Conservation (phyloP, 2,329 filamentous ascomycete species). For the Aspergillus carbonarius region DNA sequence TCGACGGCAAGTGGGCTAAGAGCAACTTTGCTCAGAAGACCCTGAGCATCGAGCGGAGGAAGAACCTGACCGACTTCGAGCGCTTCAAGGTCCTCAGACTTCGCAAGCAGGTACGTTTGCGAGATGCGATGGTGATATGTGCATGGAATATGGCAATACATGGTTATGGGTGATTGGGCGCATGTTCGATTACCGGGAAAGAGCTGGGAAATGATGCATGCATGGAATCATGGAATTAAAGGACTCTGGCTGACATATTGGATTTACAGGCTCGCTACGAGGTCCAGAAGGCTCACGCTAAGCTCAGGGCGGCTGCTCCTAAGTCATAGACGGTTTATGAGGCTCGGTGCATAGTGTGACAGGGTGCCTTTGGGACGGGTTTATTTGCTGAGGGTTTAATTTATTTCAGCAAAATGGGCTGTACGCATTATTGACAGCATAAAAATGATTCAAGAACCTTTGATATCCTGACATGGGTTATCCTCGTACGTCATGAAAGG, state of each 20-base stretch:
- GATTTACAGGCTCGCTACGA: slow-evolving; percentile 73
- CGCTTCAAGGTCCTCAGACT: slow-evolving; percentile 99
- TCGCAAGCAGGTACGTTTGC: slow-evolving; percentile 85
- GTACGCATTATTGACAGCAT: slow-evolving; percentile 44
- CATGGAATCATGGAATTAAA: neutral
- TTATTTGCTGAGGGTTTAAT: slow-evolving; percentile 37
- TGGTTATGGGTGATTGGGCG: neutral
- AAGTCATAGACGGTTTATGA: slow-evolving; percentile 52
- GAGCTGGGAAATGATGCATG: neutral
- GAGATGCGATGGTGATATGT: slow-evolving; percentile 4
- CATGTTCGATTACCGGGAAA: neutral
- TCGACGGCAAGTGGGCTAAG: slow-evolving; percentile 90
- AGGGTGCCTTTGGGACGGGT: slow-evolving; percentile 41
- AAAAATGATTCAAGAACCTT: slow-evolving; percentile 44
- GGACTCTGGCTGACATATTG: slow-evolving; percentile 18
- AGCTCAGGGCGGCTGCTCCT: slow-evolving; percentile 80
- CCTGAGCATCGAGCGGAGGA: slow-evolving; percentile 79
- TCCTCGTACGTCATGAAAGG: slow-evolving; percentile 21
- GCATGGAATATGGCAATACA: neutral
- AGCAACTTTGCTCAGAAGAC: slow-evolving; percentile 94
- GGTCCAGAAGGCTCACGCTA: slow-evolving; percentile 93
- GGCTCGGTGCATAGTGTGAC: slow-evolving; percentile 45
- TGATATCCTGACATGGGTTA: slow-evolving; percentile 36
- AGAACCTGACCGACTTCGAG: slow-evolving; percentile 95
- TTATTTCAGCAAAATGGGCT: slow-evolving; percentile 40